Conservation (phyloP, 2,329 filamentous ascomycete genomes). For the Fusarium proliferatum region DNA sequence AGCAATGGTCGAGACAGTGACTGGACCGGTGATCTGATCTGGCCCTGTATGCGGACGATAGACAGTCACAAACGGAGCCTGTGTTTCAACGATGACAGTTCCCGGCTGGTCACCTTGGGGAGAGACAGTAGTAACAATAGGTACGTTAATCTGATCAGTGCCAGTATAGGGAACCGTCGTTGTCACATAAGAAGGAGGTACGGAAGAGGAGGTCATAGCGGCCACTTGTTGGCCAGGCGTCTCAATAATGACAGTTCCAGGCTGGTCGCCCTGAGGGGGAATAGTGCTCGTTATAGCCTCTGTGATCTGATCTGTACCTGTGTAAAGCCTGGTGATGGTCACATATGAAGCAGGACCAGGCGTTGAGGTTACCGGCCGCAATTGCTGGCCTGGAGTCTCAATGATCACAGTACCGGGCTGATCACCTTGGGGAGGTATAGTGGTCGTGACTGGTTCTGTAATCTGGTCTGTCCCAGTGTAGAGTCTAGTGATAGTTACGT, state of each 20-base stretch:
- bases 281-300: slow-evolving; percentile 14
- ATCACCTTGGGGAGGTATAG: neutral
- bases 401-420: slow-evolving; percentile 16
- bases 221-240: slow-evolving; percentile 2
- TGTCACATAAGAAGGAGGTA: slow-evolving; percentile 21
- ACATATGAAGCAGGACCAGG: neutral
- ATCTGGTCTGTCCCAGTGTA: slow-evolving; percentile 9
- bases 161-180: slow-evolving; percentile 13
- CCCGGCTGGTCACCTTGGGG: slow-evolving; percentile 20
- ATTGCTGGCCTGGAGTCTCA: neutral
- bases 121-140: slow-evolving; percentile 10
- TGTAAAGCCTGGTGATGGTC: slow-evolving; percentile 17
- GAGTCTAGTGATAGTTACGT: slow-evolving; percentile 22
- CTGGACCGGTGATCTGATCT: slow-evolving; percentile 15
- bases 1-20: slow-evolving; percentile 24
- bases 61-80: slow-evolving; percentile 8
- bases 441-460: slow-evolving; percentile 4
- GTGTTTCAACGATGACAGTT: slow-evolving; percentile 28
- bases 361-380: neutral
- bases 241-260: slow-evolving; percentile 26
- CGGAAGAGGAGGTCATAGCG: neutral
- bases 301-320: slow-evolving; percentile 14
- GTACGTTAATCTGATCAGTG: slow-evolving; percentile 2
- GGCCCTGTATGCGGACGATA: slow-evolving; percentile 12
- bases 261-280: slow-evolving; percentile 16